phyloP scores from a whole-genome alignment of 352 stramenopile genomes.

The Phytopythium ostracodes region DNA sequence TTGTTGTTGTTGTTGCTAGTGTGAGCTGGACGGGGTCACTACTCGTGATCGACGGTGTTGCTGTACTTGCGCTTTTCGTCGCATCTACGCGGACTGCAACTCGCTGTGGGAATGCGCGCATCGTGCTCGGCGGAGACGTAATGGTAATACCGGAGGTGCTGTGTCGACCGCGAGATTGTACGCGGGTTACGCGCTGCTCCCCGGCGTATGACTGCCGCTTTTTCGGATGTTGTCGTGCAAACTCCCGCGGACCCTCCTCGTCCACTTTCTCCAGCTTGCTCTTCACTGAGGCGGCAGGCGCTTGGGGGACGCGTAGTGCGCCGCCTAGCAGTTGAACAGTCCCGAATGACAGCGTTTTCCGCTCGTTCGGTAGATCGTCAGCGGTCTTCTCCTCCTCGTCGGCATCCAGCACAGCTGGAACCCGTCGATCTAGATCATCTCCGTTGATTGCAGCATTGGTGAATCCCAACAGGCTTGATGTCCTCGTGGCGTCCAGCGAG shows the following conservation, averaged over 20 bases:
- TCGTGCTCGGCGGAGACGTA: conserved; percentile 6
- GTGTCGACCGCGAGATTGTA: conserved; percentile 2
- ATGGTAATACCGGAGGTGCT: background rate
- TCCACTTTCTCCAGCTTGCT: background rate
- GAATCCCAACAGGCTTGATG: background rate
- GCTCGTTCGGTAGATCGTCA: background rate
- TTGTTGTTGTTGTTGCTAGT: too few relatives aligned
- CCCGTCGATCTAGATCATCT: background rate
- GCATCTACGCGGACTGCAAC: conserved; percentile 25
- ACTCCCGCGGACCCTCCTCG: background rate
- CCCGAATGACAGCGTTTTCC: conserved; percentile 21
- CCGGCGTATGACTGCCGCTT: conserved; percentile 7
- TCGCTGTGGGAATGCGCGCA: conserved; percentile 27
- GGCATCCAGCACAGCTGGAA: background rate
- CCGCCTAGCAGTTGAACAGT: conserved; percentile 8
- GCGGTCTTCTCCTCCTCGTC: background rate
- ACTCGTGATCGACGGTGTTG: conserved; percentile 15
- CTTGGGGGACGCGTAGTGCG: conserved; percentile 13
- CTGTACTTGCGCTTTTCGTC: conserved; percentile 8
- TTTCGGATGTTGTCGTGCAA: background rate
- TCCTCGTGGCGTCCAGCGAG: background rate
- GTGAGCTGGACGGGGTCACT: background rate
- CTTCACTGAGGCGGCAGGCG: background rate
- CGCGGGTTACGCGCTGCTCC: background rate
- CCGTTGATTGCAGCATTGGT: background rate